Conservation (phyloP, 768 basidiomycete species). For the Tremella fuciformis region DNA sequence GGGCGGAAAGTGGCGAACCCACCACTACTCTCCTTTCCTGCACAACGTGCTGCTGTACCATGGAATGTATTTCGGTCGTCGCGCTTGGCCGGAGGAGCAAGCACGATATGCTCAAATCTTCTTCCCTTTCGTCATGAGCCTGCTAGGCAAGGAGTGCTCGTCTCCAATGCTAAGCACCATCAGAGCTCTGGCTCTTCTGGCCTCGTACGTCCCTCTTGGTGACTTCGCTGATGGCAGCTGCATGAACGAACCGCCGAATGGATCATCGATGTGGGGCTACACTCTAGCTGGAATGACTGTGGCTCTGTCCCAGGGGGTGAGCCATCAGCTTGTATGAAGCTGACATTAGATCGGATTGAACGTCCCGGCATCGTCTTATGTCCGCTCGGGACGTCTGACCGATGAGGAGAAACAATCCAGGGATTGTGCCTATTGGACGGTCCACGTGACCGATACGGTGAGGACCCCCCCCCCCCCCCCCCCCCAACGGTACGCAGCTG, state of each 20-base stretch:
- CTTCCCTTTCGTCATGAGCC: neutral
- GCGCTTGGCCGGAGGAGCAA: neutral
- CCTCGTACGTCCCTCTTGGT: constrained; percentile 1
- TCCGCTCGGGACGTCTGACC: neutral
- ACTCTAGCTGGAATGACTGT: constrained; percentile 2
- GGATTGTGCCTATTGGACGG: constrained; percentile 7
- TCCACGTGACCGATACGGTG: constrained; percentile 8
- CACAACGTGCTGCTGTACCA: constrained; percentile 4
- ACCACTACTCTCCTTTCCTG: constrained; percentile 5
- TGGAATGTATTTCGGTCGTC: constrained; percentile 1
- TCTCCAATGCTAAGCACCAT: constrained; percentile 7
- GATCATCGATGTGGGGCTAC: constrained; percentile 6
- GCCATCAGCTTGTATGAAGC: neutral
- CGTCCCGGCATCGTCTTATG: constrained; percentile 5
- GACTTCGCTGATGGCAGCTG: neutral
- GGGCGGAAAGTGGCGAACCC: constrained; percentile 1
- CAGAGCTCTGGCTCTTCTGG: constrained; percentile 1
- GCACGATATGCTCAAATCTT: constrained; percentile 5
- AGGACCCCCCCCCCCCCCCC: neutral
- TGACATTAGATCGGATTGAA: constrained; percentile 13
- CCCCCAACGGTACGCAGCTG: neutral
- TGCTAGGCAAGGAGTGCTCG: neutral
- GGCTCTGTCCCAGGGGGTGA: constrained; percentile 7
- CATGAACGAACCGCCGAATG: constrained; percentile 10
- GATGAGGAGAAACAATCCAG: constrained; percentile 2